Evolutionary conservation across 2,329 filamentous ascomycete genomes (phyloP), one percentile per base, ranked within the genome.

Genomic region (Truncatella angustata): DNA sequence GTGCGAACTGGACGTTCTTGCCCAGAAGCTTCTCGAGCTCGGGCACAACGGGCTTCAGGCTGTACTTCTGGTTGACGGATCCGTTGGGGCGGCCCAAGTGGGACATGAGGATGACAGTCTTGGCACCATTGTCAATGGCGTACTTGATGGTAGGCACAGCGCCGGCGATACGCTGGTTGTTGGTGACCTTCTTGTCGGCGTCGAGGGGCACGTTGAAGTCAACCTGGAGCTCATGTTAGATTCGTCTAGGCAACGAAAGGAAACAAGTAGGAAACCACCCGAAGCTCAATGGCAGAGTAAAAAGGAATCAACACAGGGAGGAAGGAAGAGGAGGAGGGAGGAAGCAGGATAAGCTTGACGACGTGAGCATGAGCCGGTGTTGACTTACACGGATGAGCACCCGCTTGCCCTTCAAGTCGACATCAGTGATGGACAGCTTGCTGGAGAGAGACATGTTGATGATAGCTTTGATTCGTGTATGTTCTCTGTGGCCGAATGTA

Each of bases 141-240:
- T 96, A 87, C 79, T 95, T 95, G 81, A 97, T 96, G 66, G 92
- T 96, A 66, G 91, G 91, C 59, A 96, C 78, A 66, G 94, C 94
- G 69, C 94, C 95, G 67, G 91, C 92, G 68, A 99, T 99, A 74
- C 94, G 92, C 80, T 99, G 94, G 77, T 87, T 91, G 85, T 99
- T 99, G 73, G 94, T 97, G 73, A 99, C 85, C 52, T 95, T 92
- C 79, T 91, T 95, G 71, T 94, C 81, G 63, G 80, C 84, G 71
- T 99, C 91, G 68, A 99, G 91, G 59, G 94, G 94, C 53, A 99
- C 95, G 77, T 99, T 99, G 87, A 99, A 99, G 84, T 99, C 94
- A 73, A 99, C 93, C 92, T 96, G 66, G 9, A 50, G 30, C 10
- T 37, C 16, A 46, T 49, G 52, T 66, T 60, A 64, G 66, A 20